These are phyloP conservation scores for Tetramitus jugosus DNA, from an alignment of 208 protist genomes.

Conservation along the genomic window DNA sequence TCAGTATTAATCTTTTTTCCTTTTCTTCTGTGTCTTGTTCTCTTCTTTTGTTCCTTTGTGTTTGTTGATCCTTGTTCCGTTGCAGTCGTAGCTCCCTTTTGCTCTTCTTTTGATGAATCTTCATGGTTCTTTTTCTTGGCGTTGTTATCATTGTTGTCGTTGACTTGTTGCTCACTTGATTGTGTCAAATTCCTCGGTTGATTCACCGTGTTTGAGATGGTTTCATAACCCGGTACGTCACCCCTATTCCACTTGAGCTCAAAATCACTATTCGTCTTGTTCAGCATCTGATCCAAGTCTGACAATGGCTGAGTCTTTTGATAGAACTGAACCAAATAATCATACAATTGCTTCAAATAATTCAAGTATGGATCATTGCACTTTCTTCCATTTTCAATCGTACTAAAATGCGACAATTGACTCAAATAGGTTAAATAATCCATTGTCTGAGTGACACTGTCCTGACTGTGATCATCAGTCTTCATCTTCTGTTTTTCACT, in stretches of 20 bases:
- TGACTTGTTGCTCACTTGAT: background rate
- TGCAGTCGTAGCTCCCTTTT: conserved; percentile 10
- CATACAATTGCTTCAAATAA: conserved; percentile 29
- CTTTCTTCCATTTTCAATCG: conserved; percentile 15
- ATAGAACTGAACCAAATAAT: conserved; percentile 34
- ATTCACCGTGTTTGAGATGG: no score
- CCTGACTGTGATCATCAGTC: no score
- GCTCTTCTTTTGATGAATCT: no score
- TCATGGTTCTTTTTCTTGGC: background rate
- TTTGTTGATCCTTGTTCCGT: background rate
- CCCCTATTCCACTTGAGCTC: background rate
- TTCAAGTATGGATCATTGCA: conserved; percentile 22
- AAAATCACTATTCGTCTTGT: conserved; percentile 13
- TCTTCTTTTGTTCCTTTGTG: background rate
- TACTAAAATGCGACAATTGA: conserved; percentile 24
- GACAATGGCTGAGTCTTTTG: conserved; percentile 36
- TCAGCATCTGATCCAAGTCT: conserved; percentile 8
- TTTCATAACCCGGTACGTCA: background rate
- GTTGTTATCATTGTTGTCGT: background rate
- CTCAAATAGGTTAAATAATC: conserved; percentile 33
- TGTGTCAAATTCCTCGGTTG: no score
- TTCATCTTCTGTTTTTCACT: no score
- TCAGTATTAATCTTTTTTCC: background rate
- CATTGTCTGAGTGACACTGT: conserved; percentile 17
- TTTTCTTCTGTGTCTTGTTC: conserved; percentile 12